Evolutionary conservation across 257 asterid genomes (phyloP).

Genomic region (Plectranthus barbatus): DNA sequence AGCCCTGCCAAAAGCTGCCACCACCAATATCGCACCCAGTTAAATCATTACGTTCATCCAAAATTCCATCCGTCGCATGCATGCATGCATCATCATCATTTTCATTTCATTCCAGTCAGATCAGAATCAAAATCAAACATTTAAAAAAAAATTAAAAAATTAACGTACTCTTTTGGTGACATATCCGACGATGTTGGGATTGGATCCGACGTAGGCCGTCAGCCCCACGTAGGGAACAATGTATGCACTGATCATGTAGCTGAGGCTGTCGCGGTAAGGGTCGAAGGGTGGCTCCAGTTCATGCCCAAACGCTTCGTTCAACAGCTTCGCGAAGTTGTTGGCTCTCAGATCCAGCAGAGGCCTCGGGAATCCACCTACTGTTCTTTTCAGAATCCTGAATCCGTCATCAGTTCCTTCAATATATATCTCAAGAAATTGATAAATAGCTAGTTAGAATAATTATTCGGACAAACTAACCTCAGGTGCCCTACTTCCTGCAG

Average conservation of each 20-base stretch:
- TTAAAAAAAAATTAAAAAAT: too few species aligned
- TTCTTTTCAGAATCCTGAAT: slow-evolving; percentile 33
- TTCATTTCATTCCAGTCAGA: too few species aligned
- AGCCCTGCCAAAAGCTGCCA: slow-evolving; percentile 38
- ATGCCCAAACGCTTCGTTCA: slow-evolving; percentile 38
- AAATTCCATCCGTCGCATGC: too few species aligned
- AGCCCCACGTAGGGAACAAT: slow-evolving; percentile 38
- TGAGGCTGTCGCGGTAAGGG: slow-evolving; percentile 36
- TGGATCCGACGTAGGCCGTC: slow-evolving; percentile 41
- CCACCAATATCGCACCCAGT: not conserved
- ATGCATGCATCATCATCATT: too few species aligned
- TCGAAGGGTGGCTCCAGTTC: slow-evolving; percentile 37
- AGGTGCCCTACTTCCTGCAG: slow-evolving; percentile 39
- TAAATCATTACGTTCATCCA: too few species aligned
- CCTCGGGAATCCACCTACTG: slow-evolving; percentile 36
- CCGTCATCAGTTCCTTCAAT: too few species aligned
- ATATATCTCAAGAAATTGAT: too few species aligned
- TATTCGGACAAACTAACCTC: not conserved
- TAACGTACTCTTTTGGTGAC: slow-evolving; percentile 23
- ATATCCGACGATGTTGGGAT: slow-evolving; percentile 30
- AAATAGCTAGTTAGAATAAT: too few species aligned
- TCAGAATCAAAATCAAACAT: too few species aligned
- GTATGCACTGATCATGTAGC: slow-evolving; percentile 36
- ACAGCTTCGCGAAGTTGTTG: slow-evolving; percentile 22
- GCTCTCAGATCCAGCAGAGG: slow-evolving; percentile 39